Conservation (phyloP, 441 rosid genomes). For the Croton setiger region DNA sequence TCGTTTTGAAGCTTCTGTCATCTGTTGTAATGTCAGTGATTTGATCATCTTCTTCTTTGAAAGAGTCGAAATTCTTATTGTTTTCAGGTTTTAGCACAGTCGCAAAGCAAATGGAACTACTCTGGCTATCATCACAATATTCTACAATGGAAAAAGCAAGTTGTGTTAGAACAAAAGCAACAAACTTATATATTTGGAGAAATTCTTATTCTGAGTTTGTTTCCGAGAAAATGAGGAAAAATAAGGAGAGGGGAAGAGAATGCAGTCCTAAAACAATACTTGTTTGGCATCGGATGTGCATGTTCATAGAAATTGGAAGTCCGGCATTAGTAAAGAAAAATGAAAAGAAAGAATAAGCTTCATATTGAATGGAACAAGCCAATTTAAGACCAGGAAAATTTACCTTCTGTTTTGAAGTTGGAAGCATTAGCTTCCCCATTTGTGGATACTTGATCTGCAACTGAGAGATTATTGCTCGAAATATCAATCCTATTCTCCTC, state of each 20-base stretch:
- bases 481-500: conserved; percentile 30
- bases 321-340: background rate
- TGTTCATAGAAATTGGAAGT: background rate
- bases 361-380: background rate
- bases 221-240: too few relatives aligned
- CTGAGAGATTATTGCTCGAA: conserved; percentile 21
- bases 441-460: conserved; percentile 27
- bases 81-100: conserved; percentile 18
- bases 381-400: background rate
- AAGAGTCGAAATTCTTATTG: conserved; percentile 10
- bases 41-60: conserved; percentile 23
- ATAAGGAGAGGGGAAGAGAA: too few relatives aligned
- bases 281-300: background rate
- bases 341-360: background rate
- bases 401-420: conserved; percentile 50
- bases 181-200: background rate
- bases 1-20: conserved; percentile 17
- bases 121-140: conserved; percentile 27
- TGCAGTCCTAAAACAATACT: background rate
- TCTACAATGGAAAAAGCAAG: conserved; percentile 30
- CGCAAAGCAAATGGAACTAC: conserved; percentile 23
- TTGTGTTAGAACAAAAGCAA: background rate
- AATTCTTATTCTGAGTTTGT: too few relatives aligned
- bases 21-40: conserved; percentile 11
- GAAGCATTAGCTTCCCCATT: conserved; percentile 34